Conservation (phyloP, 192 early-diverging fungal species). For the Physocladia obscura region DNA sequence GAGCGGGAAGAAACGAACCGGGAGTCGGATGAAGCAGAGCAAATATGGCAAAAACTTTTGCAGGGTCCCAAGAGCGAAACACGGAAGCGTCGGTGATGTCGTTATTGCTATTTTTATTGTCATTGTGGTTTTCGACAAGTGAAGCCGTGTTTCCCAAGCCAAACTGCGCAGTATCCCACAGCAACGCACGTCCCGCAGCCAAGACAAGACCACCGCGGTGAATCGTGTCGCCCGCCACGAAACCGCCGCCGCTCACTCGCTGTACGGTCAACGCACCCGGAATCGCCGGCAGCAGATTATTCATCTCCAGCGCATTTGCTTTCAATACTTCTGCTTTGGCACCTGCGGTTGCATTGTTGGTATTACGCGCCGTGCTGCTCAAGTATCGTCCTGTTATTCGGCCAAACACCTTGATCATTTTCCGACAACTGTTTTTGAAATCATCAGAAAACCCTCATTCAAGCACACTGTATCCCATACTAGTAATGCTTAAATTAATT, state of each 20-base stretch:
- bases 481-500: no score
- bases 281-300: background rate
- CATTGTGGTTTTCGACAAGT: background rate
- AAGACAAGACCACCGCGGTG: constrained; percentile 39
- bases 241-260: constrained; percentile 30
- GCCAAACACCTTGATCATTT: no score
- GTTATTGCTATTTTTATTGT: background rate
- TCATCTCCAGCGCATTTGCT: no score
- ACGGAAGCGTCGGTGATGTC: constrained; percentile 19
- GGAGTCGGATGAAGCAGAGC: constrained; percentile 41
- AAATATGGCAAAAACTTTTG: constrained; percentile 42
- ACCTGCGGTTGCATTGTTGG: no score
- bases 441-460: no score
- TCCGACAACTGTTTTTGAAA: no score
- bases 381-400: no score
- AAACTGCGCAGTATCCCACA: constrained; percentile 58
- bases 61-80: constrained; percentile 48
- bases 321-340: no score
- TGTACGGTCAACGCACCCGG: background rate
- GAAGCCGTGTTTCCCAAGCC: constrained; percentile 36
- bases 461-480: no score
- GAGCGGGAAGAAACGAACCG: constrained; percentile 23
- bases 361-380: no score
- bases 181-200: constrained; percentile 26
- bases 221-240: constrained; percentile 34